Percentiles rank a stretch among this genome's conserved stretches.
Conservation (phyloP, 805 yeast genomes). For the Ogataea angusta region DNA sequence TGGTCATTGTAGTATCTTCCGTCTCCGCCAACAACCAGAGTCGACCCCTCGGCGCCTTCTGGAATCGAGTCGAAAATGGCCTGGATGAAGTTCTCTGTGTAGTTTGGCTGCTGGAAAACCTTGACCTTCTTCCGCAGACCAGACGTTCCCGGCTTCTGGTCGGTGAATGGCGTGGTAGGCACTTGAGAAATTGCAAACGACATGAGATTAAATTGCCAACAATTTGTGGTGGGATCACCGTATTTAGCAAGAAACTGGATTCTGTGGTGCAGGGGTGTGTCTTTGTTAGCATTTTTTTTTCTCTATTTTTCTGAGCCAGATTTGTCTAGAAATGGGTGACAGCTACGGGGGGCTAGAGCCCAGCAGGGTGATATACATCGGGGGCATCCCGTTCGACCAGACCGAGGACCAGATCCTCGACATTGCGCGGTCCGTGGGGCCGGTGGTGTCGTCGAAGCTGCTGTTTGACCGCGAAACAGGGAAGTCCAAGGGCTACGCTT, state of each 20-base stretch:
- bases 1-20: slow-evolving; percentile 87
- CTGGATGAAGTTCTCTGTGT: slow-evolving; percentile 93
- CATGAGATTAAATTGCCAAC: slow-evolving; percentile 9
- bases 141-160: slow-evolving; percentile 98
- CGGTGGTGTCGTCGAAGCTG: slow-evolving; percentile 70
- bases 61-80: slow-evolving; percentile 84
- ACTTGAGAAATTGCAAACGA: slow-evolving; percentile 30
- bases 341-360: slow-evolving; percentile 21
- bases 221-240: not conserved
- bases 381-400: slow-evolving; percentile 88
- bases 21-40: slow-evolving; percentile 93
- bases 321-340: slow-evolving; percentile 4
- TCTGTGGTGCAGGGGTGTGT: slow-evolving; percentile 7
- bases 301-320: too few relatives aligned
- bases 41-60: slow-evolving; percentile 72
- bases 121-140: slow-evolving; percentile 90
- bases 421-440: slow-evolving; percentile 84
- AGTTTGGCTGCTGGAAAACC: slow-evolving; percentile 72
- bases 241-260: not conserved
- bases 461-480: slow-evolving; percentile 88
- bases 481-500: slow-evolving; percentile 86
- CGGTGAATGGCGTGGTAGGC: slow-evolving; percentile 71
- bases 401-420: slow-evolving; percentile 89
- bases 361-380: slow-evolving; percentile 61
- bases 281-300: not conserved